A percentile compares a stretch with the other conserved stretches of the same genome.
Evolutionary conservation across 2,329 filamentous ascomycete species (phyloP).

Genomic region (Incumbomyces lentus): DNA sequence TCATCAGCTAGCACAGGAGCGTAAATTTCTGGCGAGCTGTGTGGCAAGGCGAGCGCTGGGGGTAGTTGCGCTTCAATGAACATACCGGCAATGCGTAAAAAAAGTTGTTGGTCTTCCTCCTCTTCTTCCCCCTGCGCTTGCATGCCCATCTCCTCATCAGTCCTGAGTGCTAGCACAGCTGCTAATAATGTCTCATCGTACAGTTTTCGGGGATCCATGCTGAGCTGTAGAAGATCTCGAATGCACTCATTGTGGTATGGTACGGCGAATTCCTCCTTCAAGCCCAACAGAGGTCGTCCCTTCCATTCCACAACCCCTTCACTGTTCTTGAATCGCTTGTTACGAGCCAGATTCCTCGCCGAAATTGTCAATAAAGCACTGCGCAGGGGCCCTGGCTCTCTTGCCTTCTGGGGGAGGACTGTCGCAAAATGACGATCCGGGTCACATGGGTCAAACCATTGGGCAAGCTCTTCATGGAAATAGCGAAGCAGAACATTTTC

Average conservation of each 20-base stretch:
- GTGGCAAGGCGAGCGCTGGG: not conserved
- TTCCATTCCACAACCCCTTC: conserved; percentile 12
- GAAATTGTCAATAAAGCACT: conserved; percentile 31
- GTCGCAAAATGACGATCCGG: conserved; percentile 31
- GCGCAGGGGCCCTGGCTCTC: conserved; percentile 30
- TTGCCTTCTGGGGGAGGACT: conserved; percentile 33
- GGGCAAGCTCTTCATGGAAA: conserved; percentile 21
- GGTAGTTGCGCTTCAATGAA: conserved; percentile 20
- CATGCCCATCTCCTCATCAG: conserved; percentile 35
- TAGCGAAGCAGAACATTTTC: conserved; percentile 12
- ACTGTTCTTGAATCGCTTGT: conserved; percentile 15
- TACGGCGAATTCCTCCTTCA: conserved; percentile 29
- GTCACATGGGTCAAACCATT: conserved; percentile 35
- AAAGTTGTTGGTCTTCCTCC: conserved; percentile 23
- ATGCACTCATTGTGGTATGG: conserved; percentile 35
- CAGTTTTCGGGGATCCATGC: conserved; percentile 27
- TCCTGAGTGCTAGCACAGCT: conserved; percentile 29
- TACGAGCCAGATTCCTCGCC: conserved; percentile 28
- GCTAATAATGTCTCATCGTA: conserved; percentile 31
- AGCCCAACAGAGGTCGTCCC: conserved; percentile 22
- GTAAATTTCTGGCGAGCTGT: conserved; percentile 5
- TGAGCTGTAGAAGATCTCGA: conserved; percentile 30
- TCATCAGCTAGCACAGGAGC: not conserved
- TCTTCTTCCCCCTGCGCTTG: not conserved
- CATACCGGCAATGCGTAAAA: conserved; percentile 21